Percentiles rank a stretch among this genome's conserved stretches.
Conservation (phyloP, 352 stramenopile genomes). For the Phytophthora gonapodyides region DNA sequence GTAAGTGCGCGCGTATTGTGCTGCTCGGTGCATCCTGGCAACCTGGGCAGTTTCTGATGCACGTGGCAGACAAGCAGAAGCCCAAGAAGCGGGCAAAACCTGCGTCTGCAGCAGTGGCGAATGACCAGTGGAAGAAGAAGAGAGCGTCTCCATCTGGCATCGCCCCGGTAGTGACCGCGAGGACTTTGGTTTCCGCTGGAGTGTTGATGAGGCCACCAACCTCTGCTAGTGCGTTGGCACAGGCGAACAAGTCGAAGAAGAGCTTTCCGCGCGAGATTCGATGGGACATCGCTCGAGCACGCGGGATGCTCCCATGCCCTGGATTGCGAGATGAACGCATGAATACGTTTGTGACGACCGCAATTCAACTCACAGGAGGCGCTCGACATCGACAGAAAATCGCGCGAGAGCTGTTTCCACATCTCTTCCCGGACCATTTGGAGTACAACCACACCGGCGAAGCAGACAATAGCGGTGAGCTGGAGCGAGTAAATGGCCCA, state of each 20-base stretch:
- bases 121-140: constrained; percentile 26
- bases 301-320: constrained; percentile 61
- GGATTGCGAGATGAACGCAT: constrained; percentile 66
- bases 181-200: constrained; percentile 6
- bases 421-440: constrained; percentile 45
- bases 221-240: constrained; percentile 22
- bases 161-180: constrained; percentile 4
- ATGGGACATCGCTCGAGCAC: constrained; percentile 53
- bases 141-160: constrained; percentile 4
- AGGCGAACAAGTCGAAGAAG: constrained; percentile 41
- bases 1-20: constrained; percentile 65
- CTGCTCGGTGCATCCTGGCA: constrained; percentile 58
- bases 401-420: constrained; percentile 71
- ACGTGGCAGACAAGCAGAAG: constrained; percentile 59
- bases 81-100: constrained; percentile 35
- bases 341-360: constrained; percentile 51
- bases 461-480: constrained; percentile 12
- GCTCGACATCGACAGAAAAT: constrained; percentile 65
- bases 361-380: constrained; percentile 70
- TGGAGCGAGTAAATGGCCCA: constrained; percentile 2
- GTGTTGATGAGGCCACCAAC: constrained; percentile 22
- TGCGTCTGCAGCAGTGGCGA: constrained; percentile 4
- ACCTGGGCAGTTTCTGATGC: constrained; percentile 59
- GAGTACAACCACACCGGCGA: constrained; percentile 21
- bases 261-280: constrained; percentile 58